A percentile compares a stretch with the other conserved stretches of the same genome.
Evolutionary conservation across 1,284 basidiomycete species (phyloP).

Genomic region (Apiotrichum veenhuisii): DNA sequence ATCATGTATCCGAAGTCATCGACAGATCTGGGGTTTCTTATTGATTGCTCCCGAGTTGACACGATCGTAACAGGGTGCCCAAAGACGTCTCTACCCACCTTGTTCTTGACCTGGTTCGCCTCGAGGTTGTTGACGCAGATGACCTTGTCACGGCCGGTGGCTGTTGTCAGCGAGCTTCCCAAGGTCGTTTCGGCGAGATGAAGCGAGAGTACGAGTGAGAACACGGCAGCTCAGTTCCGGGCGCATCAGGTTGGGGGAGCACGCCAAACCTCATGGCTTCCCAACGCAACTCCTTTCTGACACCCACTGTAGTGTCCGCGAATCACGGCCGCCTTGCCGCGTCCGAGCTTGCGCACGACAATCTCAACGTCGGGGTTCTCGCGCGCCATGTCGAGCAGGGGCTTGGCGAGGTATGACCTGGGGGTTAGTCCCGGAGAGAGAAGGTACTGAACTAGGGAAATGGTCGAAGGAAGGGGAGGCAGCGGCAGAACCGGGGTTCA

Average conservation of each 20-base stretch:
- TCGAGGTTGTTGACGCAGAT: conserved; percentile 52
- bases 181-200: too few relatives aligned
- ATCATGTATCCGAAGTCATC: too few relatives aligned
- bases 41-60: too few relatives aligned
- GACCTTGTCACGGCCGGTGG: conserved; percentile 53
- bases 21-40: too few relatives aligned
- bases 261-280: too few relatives aligned
- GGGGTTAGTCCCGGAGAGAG: neutral
- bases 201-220: too few relatives aligned
- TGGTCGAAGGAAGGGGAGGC: too few relatives aligned
- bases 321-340: conserved; percentile 47
- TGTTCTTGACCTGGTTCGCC: conserved; percentile 45
- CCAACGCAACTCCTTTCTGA: neutral
- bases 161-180: conserved; percentile 25
- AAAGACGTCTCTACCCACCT: conserved; percentile 16
- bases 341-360: conserved; percentile 45
- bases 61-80: too few relatives aligned
- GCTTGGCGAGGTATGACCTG: conserved; percentile 20
- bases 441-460: neutral
- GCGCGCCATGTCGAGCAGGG: conserved; percentile 31
- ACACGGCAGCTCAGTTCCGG: too few relatives aligned
- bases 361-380: conserved; percentile 51
- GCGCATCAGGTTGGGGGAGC: too few relatives aligned
- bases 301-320: conserved; percentile 51
- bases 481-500: too few relatives aligned